Conservation (phyloP, 1,139 yeast species). For the Hyphopichia pseudoburtonii region DNA sequence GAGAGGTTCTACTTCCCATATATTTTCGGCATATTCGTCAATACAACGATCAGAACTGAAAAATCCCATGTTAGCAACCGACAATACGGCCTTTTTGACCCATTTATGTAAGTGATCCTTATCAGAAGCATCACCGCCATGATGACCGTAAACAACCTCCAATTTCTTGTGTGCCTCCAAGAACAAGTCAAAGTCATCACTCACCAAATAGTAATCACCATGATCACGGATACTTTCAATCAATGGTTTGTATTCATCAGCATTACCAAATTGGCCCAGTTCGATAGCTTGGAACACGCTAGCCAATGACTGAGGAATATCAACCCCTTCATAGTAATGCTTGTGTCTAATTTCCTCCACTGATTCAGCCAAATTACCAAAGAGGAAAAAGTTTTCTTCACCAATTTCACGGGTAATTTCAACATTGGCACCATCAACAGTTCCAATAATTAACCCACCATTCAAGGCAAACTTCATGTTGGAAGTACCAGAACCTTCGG, state of each 20-base stretch:
- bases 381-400: conserved; percentile 87
- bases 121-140: conserved; percentile 41
- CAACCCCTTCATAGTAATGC: conserved; percentile 61
- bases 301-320: conserved; percentile 55
- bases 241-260: conserved; percentile 65
- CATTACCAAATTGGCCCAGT: conserved; percentile 69
- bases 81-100: conserved; percentile 71
- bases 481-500: conserved; percentile 95
- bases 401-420: conserved; percentile 94
- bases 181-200: conserved; percentile 86
- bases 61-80: conserved; percentile 94
- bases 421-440: conserved; percentile 96
- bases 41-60: conserved; percentile 89
- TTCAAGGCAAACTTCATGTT: conserved; percentile 94
- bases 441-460: conserved; percentile 92
- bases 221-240: conserved; percentile 67
- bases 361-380: conserved; percentile 86
- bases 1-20: conserved; percentile 88
- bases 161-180: conserved; percentile 76
- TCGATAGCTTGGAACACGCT: conserved; percentile 71
- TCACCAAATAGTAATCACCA: conserved; percentile 85
- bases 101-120: conserved; percentile 63
- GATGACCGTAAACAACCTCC: conserved; percentile 65
- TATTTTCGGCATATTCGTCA: conserved; percentile 87
- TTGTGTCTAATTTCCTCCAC: conserved; percentile 83